Evolutionary conservation across 1,284 basidiomycete species (phyloP), one percentile per base, ranked within the genome.

Genomic region (Bondarzewia mesenterica): DNA sequence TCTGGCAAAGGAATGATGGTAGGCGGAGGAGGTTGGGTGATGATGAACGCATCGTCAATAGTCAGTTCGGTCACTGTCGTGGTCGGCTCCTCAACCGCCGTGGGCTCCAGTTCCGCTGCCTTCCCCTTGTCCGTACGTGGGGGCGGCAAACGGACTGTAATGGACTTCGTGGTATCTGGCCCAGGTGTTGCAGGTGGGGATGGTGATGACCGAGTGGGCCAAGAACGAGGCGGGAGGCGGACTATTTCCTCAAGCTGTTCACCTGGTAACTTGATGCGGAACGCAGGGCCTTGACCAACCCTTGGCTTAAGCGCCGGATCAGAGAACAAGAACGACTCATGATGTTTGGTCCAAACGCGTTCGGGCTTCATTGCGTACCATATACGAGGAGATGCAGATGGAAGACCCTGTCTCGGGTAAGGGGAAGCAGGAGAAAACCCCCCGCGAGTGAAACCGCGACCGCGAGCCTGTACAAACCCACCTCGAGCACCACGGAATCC

Each of bases 281-380:
- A 73, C 15, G 66, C 70, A 21, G 72, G 68, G 4, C 71, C 73
- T 42, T 76, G 73, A 27, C 80, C 78, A 14, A 65, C 65, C 26
- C 78, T 76, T 18, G 77, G 71, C 59, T 80, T 82, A 18, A 77
- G 64, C 21, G 74, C 61, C 18, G 71, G 58, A 46, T 88, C 84
- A 46, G 74, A 71, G 65, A 81, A 82, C 21, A 89, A 75, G 61
- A 79, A 85, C 1, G 70, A 72, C 57, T 89, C 85, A 53, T 81
- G 78, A 50, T 87, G 84, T 57, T 87, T 87, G 4, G 86, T 89
- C 84, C 84, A 89, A 56, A 80, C 73, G 38, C 74, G 74, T 60
- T 89, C 86, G 6, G 85, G 86, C 61, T 85, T 87, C 77, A 79
- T 78, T 4, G 74, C 65, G 57, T 73, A 87, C 79, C 85, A 85